phyloP scores from a whole-genome alignment of 2,329 filamentous ascomycete species.

The Alternaria longipes region DNA sequence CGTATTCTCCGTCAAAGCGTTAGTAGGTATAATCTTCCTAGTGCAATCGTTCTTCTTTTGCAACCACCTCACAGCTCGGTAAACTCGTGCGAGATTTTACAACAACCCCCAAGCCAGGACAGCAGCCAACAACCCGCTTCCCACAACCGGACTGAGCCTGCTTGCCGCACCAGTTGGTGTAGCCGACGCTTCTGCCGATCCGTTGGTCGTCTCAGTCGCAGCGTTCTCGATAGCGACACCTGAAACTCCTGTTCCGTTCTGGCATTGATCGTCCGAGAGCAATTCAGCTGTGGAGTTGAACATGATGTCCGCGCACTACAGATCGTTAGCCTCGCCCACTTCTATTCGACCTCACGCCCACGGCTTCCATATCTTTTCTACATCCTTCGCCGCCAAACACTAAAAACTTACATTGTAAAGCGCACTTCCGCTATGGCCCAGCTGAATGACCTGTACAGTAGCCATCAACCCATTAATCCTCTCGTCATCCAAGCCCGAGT shows the following conservation, averaged over 20 bases:
- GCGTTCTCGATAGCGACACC: constrained; percentile 43
- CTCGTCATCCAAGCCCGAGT: constrained; percentile 28
- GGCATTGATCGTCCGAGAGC: constrained; percentile 50
- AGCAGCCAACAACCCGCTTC: constrained; percentile 30
- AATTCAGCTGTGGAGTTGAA: constrained; percentile 52
- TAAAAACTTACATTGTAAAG: constrained; percentile 55
- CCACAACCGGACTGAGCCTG: constrained; percentile 24
- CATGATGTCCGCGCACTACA: constrained; percentile 56
- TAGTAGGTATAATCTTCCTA: background rate
- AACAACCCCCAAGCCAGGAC: constrained; percentile 31
- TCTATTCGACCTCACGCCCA: background rate
- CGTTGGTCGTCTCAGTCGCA: background rate
- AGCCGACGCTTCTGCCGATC: background rate
- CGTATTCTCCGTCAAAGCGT: background rate
- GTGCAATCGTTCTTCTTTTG: too few species aligned
- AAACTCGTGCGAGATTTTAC: background rate
- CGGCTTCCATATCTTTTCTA: background rate
- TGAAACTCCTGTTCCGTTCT: constrained; percentile 53
- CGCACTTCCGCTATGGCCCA: constrained; percentile 51
- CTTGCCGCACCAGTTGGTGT: constrained; percentile 23
- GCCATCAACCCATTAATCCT: constrained; percentile 53
- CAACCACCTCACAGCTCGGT: too few species aligned
- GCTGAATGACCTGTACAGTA: constrained; percentile 57
- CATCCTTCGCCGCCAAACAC: background rate
- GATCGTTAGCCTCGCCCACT: constrained; percentile 9